A percentile compares a stretch with the other conserved stretches of the same genome.
Conservation (phyloP, 441 rosid genomes). For the Flueggea neowawraea region DNA sequence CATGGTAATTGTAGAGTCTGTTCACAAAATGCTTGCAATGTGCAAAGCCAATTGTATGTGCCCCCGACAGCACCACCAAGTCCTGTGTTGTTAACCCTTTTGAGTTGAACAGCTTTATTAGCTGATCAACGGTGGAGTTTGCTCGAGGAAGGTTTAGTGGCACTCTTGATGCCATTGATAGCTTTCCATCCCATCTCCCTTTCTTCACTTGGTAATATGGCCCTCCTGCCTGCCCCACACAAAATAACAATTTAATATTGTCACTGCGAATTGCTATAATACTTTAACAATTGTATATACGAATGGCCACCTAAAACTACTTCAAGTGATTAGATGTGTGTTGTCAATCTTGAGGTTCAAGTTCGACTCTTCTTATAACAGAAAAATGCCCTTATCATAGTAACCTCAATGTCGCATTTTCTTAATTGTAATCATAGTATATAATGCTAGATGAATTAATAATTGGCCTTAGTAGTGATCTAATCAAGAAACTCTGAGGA, state of each 20-base stretch:
- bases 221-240: constrained; percentile 29
- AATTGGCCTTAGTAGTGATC: constrained; percentile 10
- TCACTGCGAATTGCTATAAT: too few relatives aligned
- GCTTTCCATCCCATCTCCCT: constrained; percentile 63
- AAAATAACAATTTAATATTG: too few relatives aligned
- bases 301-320: too few relatives aligned
- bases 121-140: constrained; percentile 39
- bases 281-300: too few relatives aligned
- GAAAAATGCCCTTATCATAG: too few relatives aligned
- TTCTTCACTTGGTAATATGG: constrained; percentile 56
- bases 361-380: too few relatives aligned
- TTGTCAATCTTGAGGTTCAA: too few relatives aligned
- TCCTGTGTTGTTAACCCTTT: constrained; percentile 52
- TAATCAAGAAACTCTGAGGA: too few relatives aligned
- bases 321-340: too few relatives aligned
- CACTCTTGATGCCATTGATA: constrained; percentile 51
- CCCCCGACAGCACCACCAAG: constrained; percentile 34
- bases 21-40: constrained; percentile 48
- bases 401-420: too few relatives aligned
- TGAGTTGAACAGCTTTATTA: constrained; percentile 30
- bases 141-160: constrained; percentile 37
- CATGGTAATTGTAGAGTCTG: constrained; percentile 52
- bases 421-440: too few relatives aligned
- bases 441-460: background rate
- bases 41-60: constrained; percentile 78